Evolutionary conservation across 257 asterid genomes (phyloP), one percentile per base, ranked within the genome.

Genomic region (Striga asiatica): DNA sequence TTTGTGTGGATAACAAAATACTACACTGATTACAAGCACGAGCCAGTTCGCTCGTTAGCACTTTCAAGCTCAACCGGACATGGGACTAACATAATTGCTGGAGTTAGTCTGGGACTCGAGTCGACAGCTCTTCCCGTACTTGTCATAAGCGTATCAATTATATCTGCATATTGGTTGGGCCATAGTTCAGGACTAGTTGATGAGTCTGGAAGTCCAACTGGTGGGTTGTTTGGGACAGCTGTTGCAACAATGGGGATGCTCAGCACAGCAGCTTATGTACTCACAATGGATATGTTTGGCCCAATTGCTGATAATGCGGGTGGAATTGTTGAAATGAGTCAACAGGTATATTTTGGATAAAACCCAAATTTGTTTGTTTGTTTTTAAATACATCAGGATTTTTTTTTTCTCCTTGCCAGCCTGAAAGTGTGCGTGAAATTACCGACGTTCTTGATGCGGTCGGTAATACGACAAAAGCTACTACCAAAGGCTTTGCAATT

Each of bases 261-360:
- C 66, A 92, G 98, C 65, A 92, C 98, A 4, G 98, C 98, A 58
- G 98, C 97, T 62, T 92, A 92, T 70, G 95, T 92, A 59, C 93
- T 92, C 48, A 92, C 97, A 23, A 92, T 92, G 98, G 98, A 92
- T 72, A 92, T 92, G 98, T 92, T 92, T 81, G 98, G 98, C 67
- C 98, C 98, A 38, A 92, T 92, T 69, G 98, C 97, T 70, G 98
- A 92, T 79, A 92, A 92, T 82, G 97, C 98, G 9, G 98, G 98
- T 69, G 98, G 98, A 67, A 92, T 92, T 66, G 99, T 81, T 63
- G 99, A 92, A 78, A 92, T 92, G 99, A 92, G 99, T 74, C 95
- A 80, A 78, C 99, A 92, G 98, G 98, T 88, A 70, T n/a, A 53
- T 60, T 51, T 34, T 48, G 54, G 27, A 65, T 56, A 41, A 45